These are phyloP conservation scores for Globomyces pollinis-pini DNA, from an alignment of 192 early-diverging fungal species.

Conservation along the genomic window DNA sequence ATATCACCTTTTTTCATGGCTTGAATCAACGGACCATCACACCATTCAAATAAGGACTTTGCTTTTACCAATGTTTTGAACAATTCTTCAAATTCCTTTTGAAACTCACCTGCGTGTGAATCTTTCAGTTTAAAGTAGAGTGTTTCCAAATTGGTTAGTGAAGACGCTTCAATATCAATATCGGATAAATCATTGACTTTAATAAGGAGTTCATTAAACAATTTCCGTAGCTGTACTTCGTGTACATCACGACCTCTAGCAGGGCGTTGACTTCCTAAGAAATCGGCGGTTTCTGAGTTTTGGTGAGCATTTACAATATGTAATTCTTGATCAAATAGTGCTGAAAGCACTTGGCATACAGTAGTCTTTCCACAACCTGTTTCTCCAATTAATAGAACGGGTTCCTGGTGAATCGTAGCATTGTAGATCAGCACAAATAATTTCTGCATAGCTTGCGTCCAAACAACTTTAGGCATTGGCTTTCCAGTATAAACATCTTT, in stretches of 20 bases:
- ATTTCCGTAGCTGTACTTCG: constrained; percentile 19
- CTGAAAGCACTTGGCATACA: constrained; percentile 86
- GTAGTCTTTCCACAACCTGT: constrained; percentile 99
- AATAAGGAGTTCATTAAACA: not conserved
- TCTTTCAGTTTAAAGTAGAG: not conserved
- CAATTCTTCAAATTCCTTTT: not conserved
- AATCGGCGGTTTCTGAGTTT: constrained; percentile 88
- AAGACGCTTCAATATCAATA: not conserved
- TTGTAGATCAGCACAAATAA: constrained; percentile 78
- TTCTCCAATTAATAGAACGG: constrained; percentile 91
- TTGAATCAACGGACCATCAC: constrained; percentile 89
- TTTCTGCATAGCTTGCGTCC: constrained; percentile 90
- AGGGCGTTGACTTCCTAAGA: constrained; percentile 89
- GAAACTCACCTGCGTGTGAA: not conserved
- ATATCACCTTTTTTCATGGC: constrained; percentile 78
- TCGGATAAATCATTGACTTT: too few species aligned
- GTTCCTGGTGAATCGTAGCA: constrained; percentile 75
- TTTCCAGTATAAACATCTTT: not conserved
- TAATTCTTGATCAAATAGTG: constrained; percentile 52
- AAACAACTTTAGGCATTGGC: constrained; percentile 56
- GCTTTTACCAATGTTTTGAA: constrained; percentile 5
- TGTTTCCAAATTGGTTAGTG: not conserved
- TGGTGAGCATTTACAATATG: constrained; percentile 96
- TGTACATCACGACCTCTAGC: constrained; percentile 64
- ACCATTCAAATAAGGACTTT: constrained; percentile 85